Evolutionary conservation across 2,329 filamentous ascomycete genomes (phyloP).

Genomic region (Hypocrella siamensis): DNA sequence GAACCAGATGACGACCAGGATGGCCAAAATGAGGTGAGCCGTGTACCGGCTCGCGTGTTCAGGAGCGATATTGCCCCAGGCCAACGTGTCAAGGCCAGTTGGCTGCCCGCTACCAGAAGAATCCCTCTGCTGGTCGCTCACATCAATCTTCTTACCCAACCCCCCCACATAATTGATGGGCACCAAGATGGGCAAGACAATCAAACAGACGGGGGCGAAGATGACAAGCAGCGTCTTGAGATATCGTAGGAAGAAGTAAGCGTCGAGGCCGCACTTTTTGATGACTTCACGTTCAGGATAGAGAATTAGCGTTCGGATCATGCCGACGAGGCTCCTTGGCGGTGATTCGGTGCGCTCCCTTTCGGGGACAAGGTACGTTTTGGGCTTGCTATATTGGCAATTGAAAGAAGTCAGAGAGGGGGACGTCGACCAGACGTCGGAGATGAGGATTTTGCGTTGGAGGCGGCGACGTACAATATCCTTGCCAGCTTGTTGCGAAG

Average conservation of each 20-base stretch:
- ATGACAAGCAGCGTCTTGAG: conserved; percentile 66
- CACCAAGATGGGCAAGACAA: conserved; percentile 74
- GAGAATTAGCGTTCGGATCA: conserved; percentile 46
- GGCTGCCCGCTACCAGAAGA: conserved; percentile 7
- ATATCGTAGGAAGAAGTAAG: conserved; percentile 94
- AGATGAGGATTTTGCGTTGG: background rate
- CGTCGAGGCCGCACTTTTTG: conserved; percentile 87
- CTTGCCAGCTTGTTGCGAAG: conserved; percentile 64
- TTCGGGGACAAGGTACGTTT: conserved; percentile 76
- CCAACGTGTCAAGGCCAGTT: conserved; percentile 62
- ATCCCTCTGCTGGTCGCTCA: conserved; percentile 16
- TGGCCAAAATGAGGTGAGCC: conserved; percentile 69
- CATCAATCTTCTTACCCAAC: conserved; percentile 37
- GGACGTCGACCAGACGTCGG: background rate
- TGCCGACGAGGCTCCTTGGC: conserved; percentile 35
- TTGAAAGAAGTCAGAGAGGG: conserved; percentile 4
- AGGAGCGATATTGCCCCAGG: conserved; percentile 72
- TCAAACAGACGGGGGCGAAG: conserved; percentile 63
- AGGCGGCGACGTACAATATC: conserved; percentile 52
- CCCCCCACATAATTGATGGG: conserved; percentile 71
- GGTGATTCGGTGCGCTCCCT: conserved; percentile 68
- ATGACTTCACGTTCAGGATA: conserved; percentile 70
- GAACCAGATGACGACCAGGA: conserved; percentile 67
- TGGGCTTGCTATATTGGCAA: conserved; percentile 44
- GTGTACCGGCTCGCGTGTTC: conserved; percentile 55